Base-by-base conservation (phyloP, 768 basidiomycete genomes). In the Suillus tomentosus region DNA sequence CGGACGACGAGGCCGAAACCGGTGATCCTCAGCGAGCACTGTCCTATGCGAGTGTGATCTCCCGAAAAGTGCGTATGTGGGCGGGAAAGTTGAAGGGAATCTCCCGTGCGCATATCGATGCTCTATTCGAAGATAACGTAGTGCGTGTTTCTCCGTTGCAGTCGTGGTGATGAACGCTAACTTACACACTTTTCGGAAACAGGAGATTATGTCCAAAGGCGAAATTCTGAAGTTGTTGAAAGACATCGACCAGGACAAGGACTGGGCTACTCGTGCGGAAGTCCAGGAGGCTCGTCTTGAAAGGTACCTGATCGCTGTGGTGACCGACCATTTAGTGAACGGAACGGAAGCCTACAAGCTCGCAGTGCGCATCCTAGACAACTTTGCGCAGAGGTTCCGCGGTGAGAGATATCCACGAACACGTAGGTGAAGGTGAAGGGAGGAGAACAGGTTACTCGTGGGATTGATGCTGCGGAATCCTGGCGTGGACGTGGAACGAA, bases 301-400 rank as follows among this genome's bases (percentile, higher is more conserved):
- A 27, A n/a, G 57, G 5, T 24, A 39, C 31, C 60, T 76, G 19
- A 8, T 0, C 0, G n/a, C 19, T 15, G 43, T 71, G 17, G 11
- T 62, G 2, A 15, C 24, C 1, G 62, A 61, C 56, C 17, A 53
- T 6, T 3, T 22, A 1, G 5, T 10, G 19, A 48, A 24, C n/a
- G 71, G 71, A 4, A 0, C 11, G 15, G 31, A 74, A n/a, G 55
- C 62, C 8, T 48, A 61, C 2, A 54, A 3, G 8, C 24, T 77
- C 51, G 68, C 57, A 37, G 6, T 19, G 2, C 24, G 36, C 19
- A 69, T 76, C 37, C 39, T 73, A 24, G 61, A 67, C 14, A 69
- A 76, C 55, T 65, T 76, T 31, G 34, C 34, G 3, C 74, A 77
- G 37, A 73, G 74, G 27, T 71, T 71, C 45, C 19, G 22, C 13